These are phyloP conservation scores for Lipomyces oligophaga DNA, from an alignment of 805 yeast species.

Conservation along the genomic window DNA sequence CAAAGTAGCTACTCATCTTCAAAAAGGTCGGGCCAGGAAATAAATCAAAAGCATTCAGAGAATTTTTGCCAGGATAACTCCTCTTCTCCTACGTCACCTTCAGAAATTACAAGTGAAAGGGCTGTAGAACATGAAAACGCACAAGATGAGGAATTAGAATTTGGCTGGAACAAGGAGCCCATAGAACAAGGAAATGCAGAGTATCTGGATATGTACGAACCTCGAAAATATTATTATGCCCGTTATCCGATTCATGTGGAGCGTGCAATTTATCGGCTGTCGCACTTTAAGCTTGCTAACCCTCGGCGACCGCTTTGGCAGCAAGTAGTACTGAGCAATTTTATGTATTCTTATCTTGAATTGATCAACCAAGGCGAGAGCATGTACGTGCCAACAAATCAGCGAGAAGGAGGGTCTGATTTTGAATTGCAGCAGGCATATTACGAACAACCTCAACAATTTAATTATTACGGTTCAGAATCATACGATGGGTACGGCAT, in stretches of 20 bases:
- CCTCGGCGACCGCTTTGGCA: conserved; percentile 87
- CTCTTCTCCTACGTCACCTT: not conserved
- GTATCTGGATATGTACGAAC: no score
- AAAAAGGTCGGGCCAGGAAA: no score
- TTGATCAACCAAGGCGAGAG: conserved; percentile 93
- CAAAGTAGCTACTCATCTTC: no score
- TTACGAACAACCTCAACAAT: not conserved
- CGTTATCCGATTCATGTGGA: conserved; percentile 94
- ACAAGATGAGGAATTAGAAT: not conserved
- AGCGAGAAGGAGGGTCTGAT: not conserved
- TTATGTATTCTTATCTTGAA: conserved; percentile 96
- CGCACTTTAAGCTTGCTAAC: conserved; percentile 90
- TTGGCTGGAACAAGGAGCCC: not conserved
- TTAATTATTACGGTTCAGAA: not conserved
- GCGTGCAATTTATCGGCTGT: conserved; percentile 86
- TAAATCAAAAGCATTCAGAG: no score
- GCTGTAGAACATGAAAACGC: not conserved
- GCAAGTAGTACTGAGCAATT: conserved; percentile 88
- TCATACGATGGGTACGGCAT: no score
- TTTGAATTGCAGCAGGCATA: not conserved
- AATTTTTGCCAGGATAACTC: no score
- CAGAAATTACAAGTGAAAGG: not conserved
- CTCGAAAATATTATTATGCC: conserved; percentile 27
- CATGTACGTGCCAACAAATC: no score
- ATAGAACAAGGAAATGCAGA: not conserved